Conservation (phyloP, 352 stramenopile genomes). For the Aphanomyces cochlioides region DNA sequence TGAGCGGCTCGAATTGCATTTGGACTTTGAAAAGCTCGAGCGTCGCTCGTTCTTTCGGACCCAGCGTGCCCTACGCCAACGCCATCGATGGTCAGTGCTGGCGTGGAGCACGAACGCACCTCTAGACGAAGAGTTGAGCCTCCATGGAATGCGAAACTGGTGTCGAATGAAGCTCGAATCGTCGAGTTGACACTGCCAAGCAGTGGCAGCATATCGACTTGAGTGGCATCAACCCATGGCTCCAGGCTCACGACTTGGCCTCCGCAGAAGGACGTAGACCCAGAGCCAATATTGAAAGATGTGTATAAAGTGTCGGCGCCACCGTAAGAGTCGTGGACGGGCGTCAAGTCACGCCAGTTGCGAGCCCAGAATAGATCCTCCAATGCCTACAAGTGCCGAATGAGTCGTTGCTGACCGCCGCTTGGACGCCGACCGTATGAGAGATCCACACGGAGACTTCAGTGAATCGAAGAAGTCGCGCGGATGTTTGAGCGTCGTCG, state of each 20-base stretch:
- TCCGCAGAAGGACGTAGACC: not conserved
- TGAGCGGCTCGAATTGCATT: constrained; percentile 12
- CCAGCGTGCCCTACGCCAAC: constrained; percentile 9
- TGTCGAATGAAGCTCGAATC: not conserved
- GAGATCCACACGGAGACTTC: constrained; percentile 12
- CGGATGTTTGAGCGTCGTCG: not conserved
- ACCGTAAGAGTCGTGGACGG: not conserved
- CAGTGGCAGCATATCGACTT: constrained; percentile 17
- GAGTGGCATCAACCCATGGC: not conserved
- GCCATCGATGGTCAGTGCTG: not conserved
- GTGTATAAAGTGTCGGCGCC: not conserved
- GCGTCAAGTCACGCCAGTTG: constrained; percentile 19
- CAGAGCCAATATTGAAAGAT: constrained; percentile 7
- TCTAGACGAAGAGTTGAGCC: constrained; percentile 15
- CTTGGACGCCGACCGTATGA: not conserved
- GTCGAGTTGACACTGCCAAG: not conserved
- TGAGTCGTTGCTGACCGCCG: not conserved
- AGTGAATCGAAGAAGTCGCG: constrained; percentile 16
- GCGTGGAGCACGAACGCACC: not conserved
- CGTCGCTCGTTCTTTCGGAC: not conserved
- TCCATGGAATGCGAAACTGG: constrained; percentile 7
- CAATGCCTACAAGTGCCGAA: not conserved
- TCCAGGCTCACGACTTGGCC: not conserved
- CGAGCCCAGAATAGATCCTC: constrained; percentile 16
- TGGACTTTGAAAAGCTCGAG: constrained; percentile 16